These are phyloP conservation scores for Musa balbisiana DNA, from an alignment of 202 grass and related monocot genomes.

Conservation along the genomic window DNA sequence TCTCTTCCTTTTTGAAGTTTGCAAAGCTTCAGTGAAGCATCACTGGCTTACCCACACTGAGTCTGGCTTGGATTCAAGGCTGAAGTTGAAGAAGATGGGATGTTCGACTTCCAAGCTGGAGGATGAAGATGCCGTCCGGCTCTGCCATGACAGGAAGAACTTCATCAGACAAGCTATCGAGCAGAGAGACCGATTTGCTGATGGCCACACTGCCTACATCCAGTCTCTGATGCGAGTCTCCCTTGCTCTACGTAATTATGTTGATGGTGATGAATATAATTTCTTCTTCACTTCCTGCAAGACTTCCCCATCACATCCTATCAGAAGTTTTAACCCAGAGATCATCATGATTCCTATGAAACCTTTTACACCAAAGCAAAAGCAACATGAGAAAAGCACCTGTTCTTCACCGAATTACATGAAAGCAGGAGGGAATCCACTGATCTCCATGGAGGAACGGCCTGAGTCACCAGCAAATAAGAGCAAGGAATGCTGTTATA, in stretches of 20 bases:
- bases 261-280: slow-evolving; percentile 58
- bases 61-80: neutral
- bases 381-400: neutral
- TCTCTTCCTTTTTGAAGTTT: neutral
- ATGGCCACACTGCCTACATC: slow-evolving; percentile 57
- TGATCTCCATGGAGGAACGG: slow-evolving; percentile 42
- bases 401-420: slow-evolving; percentile 22
- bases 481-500: slow-evolving; percentile 16
- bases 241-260: slow-evolving; percentile 58
- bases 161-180: slow-evolving; percentile 69
- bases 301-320: slow-evolving; percentile 29
- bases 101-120: slow-evolving; percentile 77
- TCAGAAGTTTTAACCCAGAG: slow-evolving; percentile 28
- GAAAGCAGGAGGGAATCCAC: slow-evolving; percentile 21
- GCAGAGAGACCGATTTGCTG: slow-evolving; percentile 54
- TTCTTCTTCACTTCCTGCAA: slow-evolving; percentile 33
- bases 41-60: neutral
- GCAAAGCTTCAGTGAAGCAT: slow-evolving; percentile 1
- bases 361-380: neutral
- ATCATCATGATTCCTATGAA: neutral
- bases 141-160: slow-evolving; percentile 66
- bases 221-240: slow-evolving; percentile 64
- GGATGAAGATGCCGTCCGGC: slow-evolving; percentile 51
- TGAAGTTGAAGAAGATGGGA: slow-evolving; percentile 43
- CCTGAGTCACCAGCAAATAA: slow-evolving; percentile 26